phyloP scores from a whole-genome alignment of 2,329 filamentous ascomycete species.

The Helminthosporium solani region DNA sequence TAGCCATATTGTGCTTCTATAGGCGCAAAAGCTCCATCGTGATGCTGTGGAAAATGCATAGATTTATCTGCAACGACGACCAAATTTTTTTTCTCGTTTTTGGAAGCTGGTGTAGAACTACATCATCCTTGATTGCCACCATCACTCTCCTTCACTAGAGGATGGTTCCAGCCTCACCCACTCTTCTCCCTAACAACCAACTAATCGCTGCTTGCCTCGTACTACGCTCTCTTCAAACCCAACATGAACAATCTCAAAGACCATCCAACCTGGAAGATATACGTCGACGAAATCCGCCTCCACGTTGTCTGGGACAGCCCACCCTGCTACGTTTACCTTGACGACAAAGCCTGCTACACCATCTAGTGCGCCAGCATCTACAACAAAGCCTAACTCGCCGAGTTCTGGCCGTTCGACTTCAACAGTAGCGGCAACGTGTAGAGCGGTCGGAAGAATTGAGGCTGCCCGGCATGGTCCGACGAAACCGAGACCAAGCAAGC shows the following conservation, averaged over 20 bases:
- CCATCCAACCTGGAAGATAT: slow-evolving; percentile 45
- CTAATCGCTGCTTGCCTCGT: neutral
- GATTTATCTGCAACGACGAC: too few relatives aligned
- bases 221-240: slow-evolving; percentile 5
- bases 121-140: neutral
- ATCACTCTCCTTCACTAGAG: neutral
- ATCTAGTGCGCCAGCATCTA: slow-evolving; percentile 36
- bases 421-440: slow-evolving; percentile 33
- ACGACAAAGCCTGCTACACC: slow-evolving; percentile 41
- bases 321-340: slow-evolving; percentile 43
- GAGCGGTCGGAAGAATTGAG: slow-evolving; percentile 38
- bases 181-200: neutral
- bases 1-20: too few relatives aligned
- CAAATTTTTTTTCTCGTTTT: neutral
- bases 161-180: neutral
- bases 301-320: slow-evolving; percentile 26
- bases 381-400: slow-evolving; percentile 17
- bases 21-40: too few relatives aligned
- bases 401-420: slow-evolving; percentile 45
- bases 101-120: neutral
- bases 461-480: slow-evolving; percentile 35
- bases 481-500: slow-evolving; percentile 11
- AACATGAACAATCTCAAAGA: slow-evolving; percentile 13
- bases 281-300: slow-evolving; percentile 30
- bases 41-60: too few relatives aligned